These are phyloP conservation scores for Gastrolobium bilobum DNA, from an alignment of 306 rosid genomes.

Conservation along the genomic window DNA sequence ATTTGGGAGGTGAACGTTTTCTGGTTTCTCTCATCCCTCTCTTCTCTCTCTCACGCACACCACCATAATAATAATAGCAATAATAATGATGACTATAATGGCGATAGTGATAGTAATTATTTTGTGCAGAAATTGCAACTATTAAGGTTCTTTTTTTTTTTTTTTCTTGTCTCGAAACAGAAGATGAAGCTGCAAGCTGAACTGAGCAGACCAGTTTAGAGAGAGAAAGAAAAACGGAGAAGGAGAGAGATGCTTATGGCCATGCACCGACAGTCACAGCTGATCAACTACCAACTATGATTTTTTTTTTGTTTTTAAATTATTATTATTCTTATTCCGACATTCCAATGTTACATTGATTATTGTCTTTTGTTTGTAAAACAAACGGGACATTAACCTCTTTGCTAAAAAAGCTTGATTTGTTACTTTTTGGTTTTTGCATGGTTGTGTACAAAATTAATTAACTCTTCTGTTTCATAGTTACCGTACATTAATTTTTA, in stretches of 20 bases:
- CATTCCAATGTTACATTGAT: too few species aligned
- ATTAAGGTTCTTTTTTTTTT: not conserved
- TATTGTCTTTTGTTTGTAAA: too few species aligned
- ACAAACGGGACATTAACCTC: too few species aligned
- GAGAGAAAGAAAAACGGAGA: conserved; percentile 2
- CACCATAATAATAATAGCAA: not conserved
- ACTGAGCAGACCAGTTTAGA: not conserved
- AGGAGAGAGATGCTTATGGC: not conserved
- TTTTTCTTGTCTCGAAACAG: not conserved
- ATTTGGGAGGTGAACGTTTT: conserved; percentile 10
- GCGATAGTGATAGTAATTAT: conserved; percentile 12
- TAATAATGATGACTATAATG: not conserved
- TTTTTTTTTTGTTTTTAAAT: too few species aligned
- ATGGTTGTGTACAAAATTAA: too few species aligned
- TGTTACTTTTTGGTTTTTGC: too few species aligned
- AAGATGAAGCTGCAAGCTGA: not conserved
- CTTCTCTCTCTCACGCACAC: conserved; percentile 14
- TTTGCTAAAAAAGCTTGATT: too few species aligned
- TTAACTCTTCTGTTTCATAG: too few species aligned
- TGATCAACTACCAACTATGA: conserved; percentile 24
- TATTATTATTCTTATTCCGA: too few species aligned
- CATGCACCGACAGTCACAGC: conserved; percentile 46
- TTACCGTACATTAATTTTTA: too few species aligned
- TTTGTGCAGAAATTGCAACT: conserved; percentile 27
- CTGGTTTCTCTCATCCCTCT: not conserved